phyloP scores from a whole-genome alignment of 257 asterid species.

The Mitragyna speciosa region DNA sequence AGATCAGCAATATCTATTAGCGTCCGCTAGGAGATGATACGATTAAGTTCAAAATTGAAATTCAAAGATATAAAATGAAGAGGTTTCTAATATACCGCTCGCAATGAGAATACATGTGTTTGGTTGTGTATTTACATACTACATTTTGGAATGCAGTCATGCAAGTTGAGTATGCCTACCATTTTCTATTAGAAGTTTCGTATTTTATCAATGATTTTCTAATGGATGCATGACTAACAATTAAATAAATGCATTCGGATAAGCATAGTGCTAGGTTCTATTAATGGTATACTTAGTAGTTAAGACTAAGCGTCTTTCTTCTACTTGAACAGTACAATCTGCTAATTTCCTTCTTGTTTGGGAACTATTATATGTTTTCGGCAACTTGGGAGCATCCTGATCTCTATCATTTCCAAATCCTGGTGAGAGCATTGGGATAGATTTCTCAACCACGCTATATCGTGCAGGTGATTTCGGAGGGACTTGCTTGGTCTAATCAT shows the following conservation, averaged over 20 bases:
- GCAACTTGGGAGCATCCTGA: slow-evolving; percentile 70
- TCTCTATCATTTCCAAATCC: slow-evolving; percentile 35
- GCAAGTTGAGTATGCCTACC: background rate
- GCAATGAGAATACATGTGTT: background rate
- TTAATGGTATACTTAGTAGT: background rate
- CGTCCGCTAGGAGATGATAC: too few relatives aligned
- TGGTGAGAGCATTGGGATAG: slow-evolving; percentile 4
- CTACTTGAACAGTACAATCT: slow-evolving; percentile 82
- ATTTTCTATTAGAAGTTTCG: background rate
- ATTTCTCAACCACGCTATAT: slow-evolving; percentile 17
- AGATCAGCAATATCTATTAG: slow-evolving; percentile 79
- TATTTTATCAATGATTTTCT: background rate
- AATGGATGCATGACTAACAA: background rate
- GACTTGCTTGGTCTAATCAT: slow-evolving; percentile 5
- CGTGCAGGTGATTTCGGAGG: slow-evolving; percentile 15
- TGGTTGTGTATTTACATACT: background rate
- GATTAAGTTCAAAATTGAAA: slow-evolving; percentile 4
- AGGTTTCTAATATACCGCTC: background rate
- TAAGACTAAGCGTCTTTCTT: slow-evolving; percentile 65
- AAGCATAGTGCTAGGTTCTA: background rate
- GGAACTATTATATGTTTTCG: slow-evolving; percentile 79
- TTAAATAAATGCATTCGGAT: background rate
- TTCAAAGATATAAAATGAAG: background rate
- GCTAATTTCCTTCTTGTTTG: slow-evolving; percentile 78
- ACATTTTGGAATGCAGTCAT: background rate